Evolutionary conservation across 2,329 filamentous ascomycete genomes (phyloP).

Genomic region (Fusarium nurragi): DNA sequence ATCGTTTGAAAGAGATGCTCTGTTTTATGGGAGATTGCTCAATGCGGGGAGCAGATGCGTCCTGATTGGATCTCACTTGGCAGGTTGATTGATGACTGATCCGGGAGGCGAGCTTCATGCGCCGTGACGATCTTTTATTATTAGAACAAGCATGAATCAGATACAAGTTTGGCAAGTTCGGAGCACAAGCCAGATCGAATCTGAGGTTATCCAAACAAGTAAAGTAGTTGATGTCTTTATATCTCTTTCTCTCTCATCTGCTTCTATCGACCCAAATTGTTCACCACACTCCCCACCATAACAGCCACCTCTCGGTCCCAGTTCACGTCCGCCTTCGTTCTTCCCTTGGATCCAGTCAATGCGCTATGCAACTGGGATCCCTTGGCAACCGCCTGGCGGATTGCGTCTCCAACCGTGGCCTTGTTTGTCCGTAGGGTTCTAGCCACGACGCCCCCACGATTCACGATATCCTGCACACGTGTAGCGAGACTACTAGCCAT

Average conservation of each 20-base stretch:
- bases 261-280: constrained; percentile 55
- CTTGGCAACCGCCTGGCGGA: constrained; percentile 83
- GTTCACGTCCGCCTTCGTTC: constrained; percentile 57
- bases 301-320: constrained; percentile 96
- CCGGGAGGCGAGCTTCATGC: constrained; percentile 6
- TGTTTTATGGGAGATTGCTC: constrained; percentile 25
- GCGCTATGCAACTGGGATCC: constrained; percentile 76
- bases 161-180: not conserved
- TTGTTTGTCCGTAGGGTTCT: constrained; percentile 81
- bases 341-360: constrained; percentile 55
- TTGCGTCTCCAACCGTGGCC: constrained; percentile 76
- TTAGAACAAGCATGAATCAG: constrained; percentile 4
- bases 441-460: constrained; percentile 83
- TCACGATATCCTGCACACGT: constrained; percentile 85
- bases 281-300: constrained; percentile 87
- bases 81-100: constrained; percentile 36
- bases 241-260: not conserved
- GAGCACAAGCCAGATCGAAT: not conserved
- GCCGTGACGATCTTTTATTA: constrained; percentile 18
- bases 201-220: not conserved
- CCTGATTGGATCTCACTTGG: constrained; percentile 34
- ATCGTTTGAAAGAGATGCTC: not conserved
- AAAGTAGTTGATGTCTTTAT: not conserved
- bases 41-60: constrained; percentile 32
- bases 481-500: constrained; percentile 80